Evolutionary conservation across 192 early-diverging fungal species (phyloP).

Genomic region (Coemansia asiatica): DNA sequence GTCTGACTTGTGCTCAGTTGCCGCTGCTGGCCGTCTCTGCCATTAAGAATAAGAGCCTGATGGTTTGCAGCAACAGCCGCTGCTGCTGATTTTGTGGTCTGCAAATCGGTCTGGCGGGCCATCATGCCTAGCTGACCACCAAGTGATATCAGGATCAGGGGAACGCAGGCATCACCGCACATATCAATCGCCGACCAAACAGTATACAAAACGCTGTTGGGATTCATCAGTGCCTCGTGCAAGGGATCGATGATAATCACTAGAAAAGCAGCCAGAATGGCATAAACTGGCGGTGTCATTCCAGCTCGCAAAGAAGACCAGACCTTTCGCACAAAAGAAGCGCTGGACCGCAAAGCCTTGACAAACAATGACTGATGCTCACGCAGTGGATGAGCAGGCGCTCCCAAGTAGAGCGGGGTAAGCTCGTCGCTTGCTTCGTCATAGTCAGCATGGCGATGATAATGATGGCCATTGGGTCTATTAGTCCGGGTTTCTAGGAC

Average conservation of each 20-base stretch:
- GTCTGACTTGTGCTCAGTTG: background rate
- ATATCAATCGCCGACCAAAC: constrained; percentile 68
- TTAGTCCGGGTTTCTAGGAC: too few relatives aligned
- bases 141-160: constrained; percentile 72
- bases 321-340: background rate
- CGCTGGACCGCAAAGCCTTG: background rate
- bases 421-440: constrained; percentile 22
- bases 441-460: background rate
- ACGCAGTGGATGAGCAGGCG: constrained; percentile 15
- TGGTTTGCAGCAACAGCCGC: background rate
- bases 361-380: background rate
- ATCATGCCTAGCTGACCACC: constrained; percentile 66
- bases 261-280: constrained; percentile 63
- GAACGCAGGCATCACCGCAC: constrained; percentile 76
- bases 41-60: constrained; percentile 4
- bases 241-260: constrained; percentile 68
- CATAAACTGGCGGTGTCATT: constrained; percentile 72
- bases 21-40: background rate
- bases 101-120: constrained; percentile 12
- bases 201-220: constrained; percentile 58
- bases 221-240: constrained; percentile 62
- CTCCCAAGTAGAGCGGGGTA: constrained; percentile 37
- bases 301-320: constrained; percentile 30
- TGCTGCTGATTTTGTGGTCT: background rate
- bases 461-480: background rate